Evolutionary conservation across 768 basidiomycete genomes (phyloP).

Genomic region (Phylloporus arenicola): DNA sequence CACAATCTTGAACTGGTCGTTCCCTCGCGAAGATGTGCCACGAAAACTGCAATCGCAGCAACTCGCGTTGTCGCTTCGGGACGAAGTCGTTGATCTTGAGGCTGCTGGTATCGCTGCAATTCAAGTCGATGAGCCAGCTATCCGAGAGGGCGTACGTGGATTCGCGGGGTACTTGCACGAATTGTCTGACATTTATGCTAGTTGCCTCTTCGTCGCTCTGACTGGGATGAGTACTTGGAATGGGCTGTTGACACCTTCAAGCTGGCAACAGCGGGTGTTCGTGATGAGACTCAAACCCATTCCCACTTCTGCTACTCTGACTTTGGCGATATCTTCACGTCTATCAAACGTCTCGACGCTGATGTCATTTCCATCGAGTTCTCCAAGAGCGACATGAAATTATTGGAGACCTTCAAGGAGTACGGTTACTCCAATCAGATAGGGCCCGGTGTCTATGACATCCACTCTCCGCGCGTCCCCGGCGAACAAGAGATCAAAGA

Average conservation of each 20-base stretch:
- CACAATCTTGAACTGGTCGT: conserved; percentile 99
- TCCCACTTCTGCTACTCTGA: conserved; percentile 99
- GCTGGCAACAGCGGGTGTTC: conserved; percentile 92
- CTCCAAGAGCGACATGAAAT: conserved; percentile 98
- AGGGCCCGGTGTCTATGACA: conserved; percentile 97
- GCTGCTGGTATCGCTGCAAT: conserved; percentile 95
- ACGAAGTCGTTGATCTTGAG: conserved; percentile 96
- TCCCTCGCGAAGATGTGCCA: conserved; percentile 97
- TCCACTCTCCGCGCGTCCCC: conserved; percentile 99
- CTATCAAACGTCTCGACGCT: conserved; percentile 93
- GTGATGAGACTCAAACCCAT: conserved; percentile 91
- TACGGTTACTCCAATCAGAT: conserved; percentile 97
- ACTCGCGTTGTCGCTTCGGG: conserved; percentile 94
- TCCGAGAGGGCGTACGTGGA: conserved; percentile 87
- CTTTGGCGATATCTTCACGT: conserved; percentile 98
- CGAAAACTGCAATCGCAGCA: conserved; percentile 98
- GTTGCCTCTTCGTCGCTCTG: conserved; percentile 91
- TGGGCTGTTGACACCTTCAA: conserved; percentile 99
- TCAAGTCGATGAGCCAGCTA: conserved; percentile 99
- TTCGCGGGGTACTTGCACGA: not conserved
- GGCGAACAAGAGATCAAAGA: conserved; percentile 90
- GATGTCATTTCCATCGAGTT: conserved; percentile 99
- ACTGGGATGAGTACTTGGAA: conserved; percentile 94
- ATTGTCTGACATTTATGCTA: conserved; percentile 23
- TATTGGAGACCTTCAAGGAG: conserved; percentile 90